Evolutionary conservation across 1,139 yeast genomes (phyloP).

Genomic region (Yamadazyma diospyri): DNA sequence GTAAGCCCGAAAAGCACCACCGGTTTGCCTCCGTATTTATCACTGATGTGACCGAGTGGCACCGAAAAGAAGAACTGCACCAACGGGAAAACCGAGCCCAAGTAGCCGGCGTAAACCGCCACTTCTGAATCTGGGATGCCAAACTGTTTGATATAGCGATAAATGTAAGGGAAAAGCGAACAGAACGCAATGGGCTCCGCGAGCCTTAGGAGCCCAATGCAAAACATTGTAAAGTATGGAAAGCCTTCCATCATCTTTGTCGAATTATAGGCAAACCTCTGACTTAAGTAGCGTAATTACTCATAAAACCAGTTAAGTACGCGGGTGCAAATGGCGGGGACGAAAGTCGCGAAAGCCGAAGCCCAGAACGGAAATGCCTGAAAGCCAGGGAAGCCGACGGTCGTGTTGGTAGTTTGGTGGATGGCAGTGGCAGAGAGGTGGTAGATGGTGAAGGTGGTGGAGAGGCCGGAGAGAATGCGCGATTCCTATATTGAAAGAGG

Average conservation of each 20-base stretch:
- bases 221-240: constrained; percentile 3
- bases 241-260: constrained; percentile 5
- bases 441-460: too few species aligned
- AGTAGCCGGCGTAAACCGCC: constrained; percentile 54
- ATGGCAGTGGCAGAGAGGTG: too few species aligned
- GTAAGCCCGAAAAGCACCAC: constrained; percentile 46
- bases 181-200: constrained; percentile 64
- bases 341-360: too few species aligned
- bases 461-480: too few species aligned
- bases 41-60: constrained; percentile 57
- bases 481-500: too few species aligned
- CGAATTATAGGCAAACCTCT: too few species aligned
- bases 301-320: too few species aligned
- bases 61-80: constrained; percentile 52
- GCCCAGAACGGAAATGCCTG: too few species aligned
- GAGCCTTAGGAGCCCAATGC: constrained; percentile 5
- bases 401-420: too few species aligned
- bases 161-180: constrained; percentile 59
- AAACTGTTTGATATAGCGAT: constrained; percentile 58
- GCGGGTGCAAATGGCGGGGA: too few species aligned
- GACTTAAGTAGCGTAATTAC: too few species aligned
- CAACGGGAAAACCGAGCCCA: constrained; percentile 53
- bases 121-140: constrained; percentile 47
- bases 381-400: too few species aligned
- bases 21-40: constrained; percentile 52